phyloP scores from a whole-genome alignment of 2,329 filamentous ascomycete species.

The Blumeria hordei region DNA sequence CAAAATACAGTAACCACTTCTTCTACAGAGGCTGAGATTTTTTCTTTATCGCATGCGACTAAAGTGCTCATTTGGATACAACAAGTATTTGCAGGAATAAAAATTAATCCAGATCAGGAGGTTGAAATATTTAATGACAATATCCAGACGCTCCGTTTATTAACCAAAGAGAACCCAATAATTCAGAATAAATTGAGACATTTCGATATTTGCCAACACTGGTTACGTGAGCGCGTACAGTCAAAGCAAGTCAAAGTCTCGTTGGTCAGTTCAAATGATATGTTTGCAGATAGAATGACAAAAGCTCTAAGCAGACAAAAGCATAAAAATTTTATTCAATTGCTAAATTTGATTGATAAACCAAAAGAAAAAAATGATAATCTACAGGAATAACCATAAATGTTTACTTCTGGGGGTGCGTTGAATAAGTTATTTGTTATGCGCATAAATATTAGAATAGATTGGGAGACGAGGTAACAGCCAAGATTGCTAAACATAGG shows the following conservation, averaged over 20 bases:
- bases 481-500: no score
- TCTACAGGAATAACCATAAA: no score
- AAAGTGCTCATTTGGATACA: neutral
- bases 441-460: no score
- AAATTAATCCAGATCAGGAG: neutral
- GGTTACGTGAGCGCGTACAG: neutral
- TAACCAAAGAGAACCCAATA: neutral
- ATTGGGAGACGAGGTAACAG: no score
- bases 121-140: constrained; percentile 1
- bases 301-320: neutral
- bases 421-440: no score
- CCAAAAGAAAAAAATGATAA: no score
- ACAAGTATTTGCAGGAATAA: neutral
- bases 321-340: neutral
- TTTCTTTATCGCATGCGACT: neutral
- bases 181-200: neutral
- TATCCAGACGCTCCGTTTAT: neutral
- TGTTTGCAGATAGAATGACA: neutral
- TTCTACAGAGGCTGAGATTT: neutral
- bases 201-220: neutral
- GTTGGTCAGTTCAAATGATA: neutral
- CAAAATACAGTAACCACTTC: constrained; percentile 1
- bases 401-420: no score
- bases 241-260: neutral
- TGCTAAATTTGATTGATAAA: neutral